These are phyloP conservation scores for Colletotrichum tamarilloi DNA, from an alignment of 2,329 filamentous ascomycete genomes.

Conservation along the genomic window DNA sequence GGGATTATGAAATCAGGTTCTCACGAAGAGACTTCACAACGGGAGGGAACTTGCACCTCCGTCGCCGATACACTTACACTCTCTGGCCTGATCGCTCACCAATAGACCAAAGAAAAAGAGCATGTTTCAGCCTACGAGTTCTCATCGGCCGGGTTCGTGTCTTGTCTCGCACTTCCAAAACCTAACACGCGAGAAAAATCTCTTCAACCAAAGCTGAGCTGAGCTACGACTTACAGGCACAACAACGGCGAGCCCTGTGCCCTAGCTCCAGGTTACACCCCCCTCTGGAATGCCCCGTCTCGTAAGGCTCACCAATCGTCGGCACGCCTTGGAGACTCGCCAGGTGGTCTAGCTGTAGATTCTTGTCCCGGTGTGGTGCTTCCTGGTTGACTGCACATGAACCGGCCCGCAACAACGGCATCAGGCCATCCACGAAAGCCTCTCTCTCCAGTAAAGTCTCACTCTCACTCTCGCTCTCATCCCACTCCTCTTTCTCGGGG, in stretches of 20 bases:
- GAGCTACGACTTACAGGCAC: background rate
- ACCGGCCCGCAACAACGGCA: conserved; percentile 13
- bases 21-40: background rate
- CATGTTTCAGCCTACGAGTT: conserved; percentile 2
- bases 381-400: background rate
- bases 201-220: background rate
- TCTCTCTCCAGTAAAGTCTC: background rate
- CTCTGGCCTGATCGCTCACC: background rate
- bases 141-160: background rate
- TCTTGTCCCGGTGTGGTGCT: background rate
- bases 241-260: background rate
- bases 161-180: background rate
- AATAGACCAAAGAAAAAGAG: background rate
- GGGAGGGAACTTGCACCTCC: background rate
- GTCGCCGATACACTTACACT: background rate
- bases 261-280: background rate
- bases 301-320: background rate
- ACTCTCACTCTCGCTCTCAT: background rate
- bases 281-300: background rate
- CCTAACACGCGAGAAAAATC: background rate
- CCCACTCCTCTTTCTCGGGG: background rate
- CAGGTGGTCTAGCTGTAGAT: background rate
- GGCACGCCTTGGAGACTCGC: background rate
- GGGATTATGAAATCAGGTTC: background rate
- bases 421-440: conserved; percentile 18